phyloP scores from a whole-genome alignment of 2,329 filamentous ascomycete species.

The Polychaeton citri region DNA sequence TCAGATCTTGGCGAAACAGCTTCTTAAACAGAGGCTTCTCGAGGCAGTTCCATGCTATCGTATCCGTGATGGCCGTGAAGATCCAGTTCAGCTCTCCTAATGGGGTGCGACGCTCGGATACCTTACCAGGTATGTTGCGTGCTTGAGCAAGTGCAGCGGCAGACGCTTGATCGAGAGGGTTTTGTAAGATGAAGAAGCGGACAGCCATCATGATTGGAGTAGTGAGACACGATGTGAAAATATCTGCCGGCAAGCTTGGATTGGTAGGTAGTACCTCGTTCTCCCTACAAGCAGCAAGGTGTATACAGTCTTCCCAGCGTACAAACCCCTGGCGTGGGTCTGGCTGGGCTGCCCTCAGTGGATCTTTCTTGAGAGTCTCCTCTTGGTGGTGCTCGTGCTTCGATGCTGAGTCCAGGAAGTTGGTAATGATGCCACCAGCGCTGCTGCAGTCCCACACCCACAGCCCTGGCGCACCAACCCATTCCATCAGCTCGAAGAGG shows the following conservation, averaged over 20 bases:
- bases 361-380: constrained; percentile 62
- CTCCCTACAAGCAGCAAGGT: constrained; percentile 79
- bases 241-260: constrained; percentile 78
- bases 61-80: constrained; percentile 96
- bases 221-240: constrained; percentile 91
- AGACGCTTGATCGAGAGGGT: constrained; percentile 46
- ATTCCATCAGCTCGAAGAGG: constrained; percentile 85
- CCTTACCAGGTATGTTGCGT: constrained; percentile 74
- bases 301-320: constrained; percentile 77
- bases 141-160: constrained; percentile 68
- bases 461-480: constrained; percentile 88
- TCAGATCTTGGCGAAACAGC: constrained; percentile 90
- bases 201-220: constrained; percentile 96
- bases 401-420: constrained; percentile 87
- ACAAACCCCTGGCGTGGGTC: constrained; percentile 9
- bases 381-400: constrained; percentile 87
- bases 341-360: constrained; percentile 24
- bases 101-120: constrained; percentile 86
- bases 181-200: constrained; percentile 91
- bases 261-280: constrained; percentile 93
- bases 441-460: constrained; percentile 98
- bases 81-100: constrained; percentile 98
- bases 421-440: constrained; percentile 86
- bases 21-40: constrained; percentile 87
- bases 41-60: constrained; percentile 94